These are phyloP conservation scores for Pythium brassicae DNA, from an alignment of 352 stramenopile species.

Conservation along the genomic window DNA sequence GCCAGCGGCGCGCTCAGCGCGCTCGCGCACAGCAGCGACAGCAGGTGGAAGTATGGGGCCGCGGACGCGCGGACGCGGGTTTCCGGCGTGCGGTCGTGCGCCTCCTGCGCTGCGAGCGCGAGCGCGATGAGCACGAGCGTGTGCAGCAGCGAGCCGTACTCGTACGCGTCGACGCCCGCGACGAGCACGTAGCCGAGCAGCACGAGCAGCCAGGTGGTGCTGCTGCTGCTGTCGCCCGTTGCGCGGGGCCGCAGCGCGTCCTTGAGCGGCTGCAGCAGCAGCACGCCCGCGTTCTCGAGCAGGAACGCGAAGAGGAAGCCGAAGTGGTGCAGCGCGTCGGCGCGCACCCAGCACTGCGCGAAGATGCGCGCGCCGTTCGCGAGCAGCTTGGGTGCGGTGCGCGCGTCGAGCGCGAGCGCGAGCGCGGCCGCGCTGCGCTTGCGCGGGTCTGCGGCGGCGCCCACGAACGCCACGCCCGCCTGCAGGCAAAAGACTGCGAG, in stretches of 20 bases:
- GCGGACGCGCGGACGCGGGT: constrained; percentile 19
- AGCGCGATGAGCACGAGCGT: constrained; percentile 44
- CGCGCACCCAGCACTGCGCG: constrained; percentile 38
- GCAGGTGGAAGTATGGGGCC: constrained; percentile 31
- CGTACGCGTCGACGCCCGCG: constrained; percentile 50
- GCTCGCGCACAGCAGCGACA: constrained; percentile 31
- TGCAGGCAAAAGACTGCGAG: constrained; percentile 22
- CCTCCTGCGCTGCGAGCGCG: constrained; percentile 30
- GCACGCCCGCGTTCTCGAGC: constrained; percentile 40
- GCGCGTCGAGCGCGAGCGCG: constrained; percentile 8
- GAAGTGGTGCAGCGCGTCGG: constrained; percentile 61
- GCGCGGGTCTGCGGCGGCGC: not conserved
- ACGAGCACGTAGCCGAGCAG: constrained; percentile 50
- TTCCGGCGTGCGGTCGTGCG: constrained; percentile 19
- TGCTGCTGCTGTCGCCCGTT: not conserved
- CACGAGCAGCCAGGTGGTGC: constrained; percentile 28
- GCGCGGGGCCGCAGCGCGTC: constrained; percentile 8
- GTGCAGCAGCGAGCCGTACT: constrained; percentile 61
- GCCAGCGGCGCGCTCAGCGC: constrained; percentile 27
- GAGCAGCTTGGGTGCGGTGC: constrained; percentile 19
- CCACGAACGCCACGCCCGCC: not conserved
- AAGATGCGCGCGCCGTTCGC: constrained; percentile 35
- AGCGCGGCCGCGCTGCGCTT: not conserved
- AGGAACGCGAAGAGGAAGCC: constrained; percentile 70
- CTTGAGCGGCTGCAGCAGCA: constrained; percentile 46